Evolutionary conservation across 148 eudicot genomes (phyloP).

Genomic region (Silene latifolia): DNA sequence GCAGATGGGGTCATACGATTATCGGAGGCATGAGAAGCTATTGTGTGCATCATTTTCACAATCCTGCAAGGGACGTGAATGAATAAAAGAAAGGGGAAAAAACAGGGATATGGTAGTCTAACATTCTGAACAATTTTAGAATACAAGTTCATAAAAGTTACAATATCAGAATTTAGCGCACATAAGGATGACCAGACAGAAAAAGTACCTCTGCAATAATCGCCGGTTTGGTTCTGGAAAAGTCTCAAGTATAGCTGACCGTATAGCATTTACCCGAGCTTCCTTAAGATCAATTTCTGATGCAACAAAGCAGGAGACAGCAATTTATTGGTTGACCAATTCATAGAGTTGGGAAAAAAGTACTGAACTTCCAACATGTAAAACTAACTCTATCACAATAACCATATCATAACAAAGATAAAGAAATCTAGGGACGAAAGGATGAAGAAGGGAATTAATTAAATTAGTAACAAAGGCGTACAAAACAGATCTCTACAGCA

Average conservation of each 20-base stretch:
- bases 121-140: background rate
- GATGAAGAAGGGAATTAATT: too few species aligned
- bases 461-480: background rate
- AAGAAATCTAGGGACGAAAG: background rate
- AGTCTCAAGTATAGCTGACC: conserved; percentile 79
- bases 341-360: background rate
- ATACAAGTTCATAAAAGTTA: background rate
- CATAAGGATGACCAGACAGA: conserved; percentile 10
- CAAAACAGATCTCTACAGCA: too few species aligned
- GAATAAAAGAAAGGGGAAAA: background rate
- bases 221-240: conserved; percentile 98
- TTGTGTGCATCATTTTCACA: conserved; percentile 89
- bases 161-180: background rate
- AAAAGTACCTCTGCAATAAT: conserved; percentile 74
- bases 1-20: conserved; percentile 97
- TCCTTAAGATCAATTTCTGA: conserved; percentile 82
- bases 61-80: conserved; percentile 43
- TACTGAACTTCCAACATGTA: background rate
- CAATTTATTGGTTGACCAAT: background rate
- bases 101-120: too few species aligned
- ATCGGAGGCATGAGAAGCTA: conserved; percentile 70
- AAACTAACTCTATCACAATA: background rate
- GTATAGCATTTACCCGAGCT: conserved; percentile 76
- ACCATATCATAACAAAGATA: background rate
- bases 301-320: conserved; percentile 18